Evolutionary conservation across 2,329 filamentous ascomycete genomes (phyloP), one percentile per base, ranked within the genome.

Genomic region (Xylariaceae sp.): DNA sequence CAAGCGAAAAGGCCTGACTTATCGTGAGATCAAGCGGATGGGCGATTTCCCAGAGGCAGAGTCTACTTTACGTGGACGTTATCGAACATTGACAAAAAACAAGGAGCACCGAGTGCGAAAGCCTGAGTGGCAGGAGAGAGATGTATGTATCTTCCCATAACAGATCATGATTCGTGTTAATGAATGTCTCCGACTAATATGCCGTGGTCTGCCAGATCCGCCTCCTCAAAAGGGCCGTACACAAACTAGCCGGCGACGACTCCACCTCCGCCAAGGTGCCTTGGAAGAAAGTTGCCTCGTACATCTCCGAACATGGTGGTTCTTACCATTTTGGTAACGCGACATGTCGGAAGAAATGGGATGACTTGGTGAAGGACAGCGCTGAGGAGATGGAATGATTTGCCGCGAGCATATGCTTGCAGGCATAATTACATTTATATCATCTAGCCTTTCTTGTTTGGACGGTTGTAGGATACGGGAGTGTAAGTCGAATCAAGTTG

Each of bases 31-130:
- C 59, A 77, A 77, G 35, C 58, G 62, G 6, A 60, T 68, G 15
- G 80, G 83, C 12, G 68, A 72, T 1, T 85, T 85, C 55, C 67
- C 63, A 0, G 83, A 87, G 58, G 82, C 85, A 1, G 86, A 89
- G 67, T 87, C 85, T 11, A 90, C 87, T 0, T 72, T 91, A 35
- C 77, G 87, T 12, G 87, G 87, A 0, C 77, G 86, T 0, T 82
- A 79, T 57, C 74, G 87, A 5, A 81, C 77, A 2, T 65, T 89
- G 58, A 87, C 81, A 7, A 89, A 88, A 69, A 67, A 69, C 11
- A 81, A 81, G 58, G 72, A 77, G 32, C 74, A 81, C 49, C 73
- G 87, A 6, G 78, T 87, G 2, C 74, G 87, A 7, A 83, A 80
- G 65, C 86, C 87, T 0, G 67, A 76, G 49, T 90, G 86, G 86